A percentile compares a stretch with the other conserved stretches of the same genome.
Evolutionary conservation across 306 rosid genomes (phyloP).

Genomic region (Vachellia pachyceras): DNA sequence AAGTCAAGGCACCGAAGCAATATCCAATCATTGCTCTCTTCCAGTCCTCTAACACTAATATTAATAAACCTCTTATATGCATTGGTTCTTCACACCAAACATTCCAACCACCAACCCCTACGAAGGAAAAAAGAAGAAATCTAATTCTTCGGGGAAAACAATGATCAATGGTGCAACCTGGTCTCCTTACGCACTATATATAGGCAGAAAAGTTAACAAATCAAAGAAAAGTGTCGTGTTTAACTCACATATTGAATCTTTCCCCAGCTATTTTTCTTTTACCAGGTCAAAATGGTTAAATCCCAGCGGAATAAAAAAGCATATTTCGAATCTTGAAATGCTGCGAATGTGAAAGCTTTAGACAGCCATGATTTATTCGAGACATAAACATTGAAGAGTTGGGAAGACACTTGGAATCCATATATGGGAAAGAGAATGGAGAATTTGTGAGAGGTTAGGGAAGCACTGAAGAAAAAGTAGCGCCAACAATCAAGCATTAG

Average conservation of each 20-base stretch:
- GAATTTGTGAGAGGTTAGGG: constrained; percentile 24
- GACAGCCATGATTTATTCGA: constrained; percentile 8
- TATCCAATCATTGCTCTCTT: constrained; percentile 54
- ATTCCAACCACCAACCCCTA: neutral
- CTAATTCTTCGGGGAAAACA: neutral
- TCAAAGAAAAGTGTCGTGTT: neutral
- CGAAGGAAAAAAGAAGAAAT: neutral
- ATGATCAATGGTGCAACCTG: constrained; percentile 30
- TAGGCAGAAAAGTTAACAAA: neutral
- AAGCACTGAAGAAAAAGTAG: constrained; percentile 2
- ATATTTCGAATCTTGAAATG: constrained; percentile 25
- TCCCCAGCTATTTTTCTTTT: neutral
- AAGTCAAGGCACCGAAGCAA: constrained; percentile 63
- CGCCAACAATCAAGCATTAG: constrained; percentile 5
- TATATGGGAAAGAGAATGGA: constrained; percentile 11
- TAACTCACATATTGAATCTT: neutral
- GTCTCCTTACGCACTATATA: neutral
- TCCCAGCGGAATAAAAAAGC: constrained; percentile 4
- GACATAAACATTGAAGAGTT: neutral
- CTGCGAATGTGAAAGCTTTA: constrained; percentile 11
- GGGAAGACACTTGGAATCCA: constrained; percentile 37
- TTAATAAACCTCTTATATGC: constrained; percentile 33
- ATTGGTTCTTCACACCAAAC: constrained; percentile 37
- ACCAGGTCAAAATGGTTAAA: constrained; percentile 2
- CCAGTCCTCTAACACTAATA: constrained; percentile 26